Evolutionary conservation across 2,329 filamentous ascomycete species (phyloP), one percentile per base, ranked within the genome.

Genomic region (Monilinia fructicola): DNA sequence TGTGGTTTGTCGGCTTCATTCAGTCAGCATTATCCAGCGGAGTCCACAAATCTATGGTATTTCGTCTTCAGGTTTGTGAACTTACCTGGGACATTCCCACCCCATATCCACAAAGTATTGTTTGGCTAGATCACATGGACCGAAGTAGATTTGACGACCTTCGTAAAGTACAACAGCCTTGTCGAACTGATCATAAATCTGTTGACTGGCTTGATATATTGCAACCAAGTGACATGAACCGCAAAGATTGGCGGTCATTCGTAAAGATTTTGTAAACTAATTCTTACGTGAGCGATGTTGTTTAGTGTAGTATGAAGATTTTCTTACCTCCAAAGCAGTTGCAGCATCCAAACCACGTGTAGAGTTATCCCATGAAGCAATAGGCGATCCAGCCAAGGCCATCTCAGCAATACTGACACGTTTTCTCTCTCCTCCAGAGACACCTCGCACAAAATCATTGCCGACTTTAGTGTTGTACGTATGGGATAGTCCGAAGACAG

Each of bases 401-500:
- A 91, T 91, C 77, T 95, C 91, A 0, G 90, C 90, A 67, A 95
- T 92, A 54, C 87, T 90, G 10, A 95, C 91, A 75, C 92, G 87
- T 79, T 96, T 93, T 64, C 88, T 81, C 75, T 91, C 89, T 28
- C 89, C 89, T 28, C 89, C 89, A 2, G 85, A 88, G 0, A 91
- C 84, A 54, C 91, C 91, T 7, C 75, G 86, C 3, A 93, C 82
- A 54, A 90, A 87, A 71, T 92, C 89, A 67, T 92, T 87, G 9
- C 91, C 91, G 9, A 93, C 89, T 72, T 88, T 90, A 11, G 90
- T 93, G 68, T 88, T 83, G 72, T 88, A 82, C 0, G 88, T 90
- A 73, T 92, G 89, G 21, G 86, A 86, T 26, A 93, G 85, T 71
- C 89, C 90, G 71, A 91, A 60, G 0, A 89, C 77, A 23, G 90